These are phyloP conservation scores for Ascochyta viciae-villosae DNA, from an alignment of 2,329 filamentous ascomycete genomes.

Conservation along the genomic window DNA sequence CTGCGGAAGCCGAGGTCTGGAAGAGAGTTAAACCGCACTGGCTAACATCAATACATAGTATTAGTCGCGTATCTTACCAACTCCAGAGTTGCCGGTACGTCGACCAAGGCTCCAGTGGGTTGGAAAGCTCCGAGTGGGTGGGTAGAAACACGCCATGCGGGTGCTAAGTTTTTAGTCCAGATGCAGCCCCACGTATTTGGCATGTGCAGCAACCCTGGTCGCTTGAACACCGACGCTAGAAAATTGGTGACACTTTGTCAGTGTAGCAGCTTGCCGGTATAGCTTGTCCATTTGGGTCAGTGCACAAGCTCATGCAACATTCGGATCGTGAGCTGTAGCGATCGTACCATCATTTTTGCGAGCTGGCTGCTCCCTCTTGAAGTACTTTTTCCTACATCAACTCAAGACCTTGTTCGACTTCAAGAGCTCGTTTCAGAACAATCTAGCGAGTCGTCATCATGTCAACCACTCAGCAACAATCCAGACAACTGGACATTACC, in stretches of 20 bases:
- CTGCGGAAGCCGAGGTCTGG: conserved; percentile 36
- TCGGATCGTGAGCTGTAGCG: conserved; percentile 5
- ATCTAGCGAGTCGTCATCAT: conserved; percentile 21
- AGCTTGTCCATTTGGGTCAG: conserved; percentile 10
- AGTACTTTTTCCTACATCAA: conserved; percentile 11
- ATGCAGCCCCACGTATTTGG: conserved; percentile 29
- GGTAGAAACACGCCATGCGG: conserved; percentile 35
- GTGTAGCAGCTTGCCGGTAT: conserved; percentile 17
- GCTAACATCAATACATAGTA: conserved; percentile 27
- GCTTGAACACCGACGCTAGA: conserved; percentile 17
- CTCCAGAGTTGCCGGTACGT: conserved; percentile 12
- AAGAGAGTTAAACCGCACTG: conserved; percentile 16
- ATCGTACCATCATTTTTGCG: conserved; percentile 13
- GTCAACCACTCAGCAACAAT: conserved; percentile 28
- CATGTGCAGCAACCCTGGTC: conserved; percentile 15
- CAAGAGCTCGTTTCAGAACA: not conserved
- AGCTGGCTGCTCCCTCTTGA: conserved; percentile 5
- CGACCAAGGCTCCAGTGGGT: not conserved
- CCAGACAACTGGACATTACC: conserved; percentile 17
- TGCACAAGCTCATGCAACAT: conserved; percentile 21
- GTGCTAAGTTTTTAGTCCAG: conserved; percentile 18
- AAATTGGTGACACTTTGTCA: conserved; percentile 30
- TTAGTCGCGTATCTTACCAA: conserved; percentile 33
- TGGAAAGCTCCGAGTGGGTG: conserved; percentile 29
- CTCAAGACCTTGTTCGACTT: not conserved